These are phyloP conservation scores for Rubia peregrina DNA, from an alignment of 305 asterid species.

Conservation along the genomic window DNA sequence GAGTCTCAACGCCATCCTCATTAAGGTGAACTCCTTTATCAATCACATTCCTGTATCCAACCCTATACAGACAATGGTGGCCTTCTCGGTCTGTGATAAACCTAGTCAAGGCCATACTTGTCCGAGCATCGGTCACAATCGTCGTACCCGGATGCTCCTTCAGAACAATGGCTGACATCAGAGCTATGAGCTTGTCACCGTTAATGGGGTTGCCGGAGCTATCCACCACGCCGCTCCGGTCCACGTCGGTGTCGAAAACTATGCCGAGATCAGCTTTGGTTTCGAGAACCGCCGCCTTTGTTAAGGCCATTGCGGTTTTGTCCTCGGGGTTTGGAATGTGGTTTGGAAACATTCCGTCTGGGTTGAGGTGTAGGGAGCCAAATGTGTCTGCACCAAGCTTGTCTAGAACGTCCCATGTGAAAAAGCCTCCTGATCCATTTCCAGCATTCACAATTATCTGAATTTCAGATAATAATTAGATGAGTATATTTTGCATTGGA, in stretches of 20 bases:
- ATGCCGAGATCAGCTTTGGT: conserved; percentile 73
- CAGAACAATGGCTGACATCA: conserved; percentile 69
- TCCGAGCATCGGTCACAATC: conserved; percentile 81
- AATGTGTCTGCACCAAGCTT: conserved; percentile 93
- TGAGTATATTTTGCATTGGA: too few species aligned
- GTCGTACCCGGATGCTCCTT: conserved; percentile 71
- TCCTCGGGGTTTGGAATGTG: conserved; percentile 94
- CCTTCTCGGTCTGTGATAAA: conserved; percentile 59
- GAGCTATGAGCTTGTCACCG: conserved; percentile 74
- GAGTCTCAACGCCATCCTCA: conserved; percentile 57
- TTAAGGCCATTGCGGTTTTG: conserved; percentile 72
- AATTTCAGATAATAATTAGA: conserved; percentile 9
- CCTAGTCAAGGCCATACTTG: conserved; percentile 56
- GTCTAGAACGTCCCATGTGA: conserved; percentile 85
- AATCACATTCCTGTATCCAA: conserved; percentile 80
- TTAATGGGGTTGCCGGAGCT: conserved; percentile 66
- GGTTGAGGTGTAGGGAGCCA: conserved; percentile 80
- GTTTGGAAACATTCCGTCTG: conserved; percentile 94
- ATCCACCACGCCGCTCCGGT: conserved; percentile 82
- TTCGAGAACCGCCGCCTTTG: conserved; percentile 64
- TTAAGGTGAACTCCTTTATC: conserved; percentile 76
- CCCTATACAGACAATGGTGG: conserved; percentile 69
- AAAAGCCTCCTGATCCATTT: conserved; percentile 94
- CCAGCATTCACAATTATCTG: conserved; percentile 95
- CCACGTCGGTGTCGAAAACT: conserved; percentile 85